These are phyloP conservation scores for Trichoderma asperelloides DNA, from an alignment of 495 filamentous ascomycete species.

Conservation along the genomic window DNA sequence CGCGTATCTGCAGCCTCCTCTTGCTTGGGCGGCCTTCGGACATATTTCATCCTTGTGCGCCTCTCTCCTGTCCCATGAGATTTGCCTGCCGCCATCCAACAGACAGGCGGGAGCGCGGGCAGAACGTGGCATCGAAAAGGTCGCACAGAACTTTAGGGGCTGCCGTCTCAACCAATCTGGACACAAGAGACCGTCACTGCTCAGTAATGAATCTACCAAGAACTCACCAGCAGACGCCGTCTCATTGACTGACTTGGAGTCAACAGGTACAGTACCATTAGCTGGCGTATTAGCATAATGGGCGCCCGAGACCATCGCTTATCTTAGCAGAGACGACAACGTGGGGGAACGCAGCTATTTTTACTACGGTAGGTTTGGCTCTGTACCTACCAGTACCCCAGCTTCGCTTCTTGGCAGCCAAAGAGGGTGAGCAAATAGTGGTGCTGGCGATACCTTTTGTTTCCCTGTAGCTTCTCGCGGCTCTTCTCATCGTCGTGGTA, in stretches of 20 bases:
- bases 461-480: neutral
- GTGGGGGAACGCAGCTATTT: neutral
- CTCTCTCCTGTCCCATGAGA: neutral
- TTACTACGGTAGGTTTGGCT: neutral
- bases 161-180: neutral
- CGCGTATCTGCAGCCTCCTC: neutral
- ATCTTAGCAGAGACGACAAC: neutral
- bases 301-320: neutral
- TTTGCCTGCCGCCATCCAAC: neutral
- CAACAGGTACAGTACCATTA: neutral
- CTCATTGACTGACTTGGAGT: neutral
- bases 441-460: neutral
- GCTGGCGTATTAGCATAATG: neutral
- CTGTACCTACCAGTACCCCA: neutral
- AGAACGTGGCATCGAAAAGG: neutral
- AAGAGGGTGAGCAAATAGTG: too few relatives aligned
- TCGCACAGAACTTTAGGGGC: neutral
- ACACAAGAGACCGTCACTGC: neutral
- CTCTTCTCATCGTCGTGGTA: neutral
- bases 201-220: neutral
- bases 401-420: neutral
- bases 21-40: neutral
- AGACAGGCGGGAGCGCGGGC: constrained; percentile 2
- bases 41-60: constrained; percentile 1
- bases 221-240: too few relatives aligned